These are phyloP conservation scores for Combretum micranthum DNA, from an alignment of 345 rosid species.

Conservation along the genomic window DNA sequence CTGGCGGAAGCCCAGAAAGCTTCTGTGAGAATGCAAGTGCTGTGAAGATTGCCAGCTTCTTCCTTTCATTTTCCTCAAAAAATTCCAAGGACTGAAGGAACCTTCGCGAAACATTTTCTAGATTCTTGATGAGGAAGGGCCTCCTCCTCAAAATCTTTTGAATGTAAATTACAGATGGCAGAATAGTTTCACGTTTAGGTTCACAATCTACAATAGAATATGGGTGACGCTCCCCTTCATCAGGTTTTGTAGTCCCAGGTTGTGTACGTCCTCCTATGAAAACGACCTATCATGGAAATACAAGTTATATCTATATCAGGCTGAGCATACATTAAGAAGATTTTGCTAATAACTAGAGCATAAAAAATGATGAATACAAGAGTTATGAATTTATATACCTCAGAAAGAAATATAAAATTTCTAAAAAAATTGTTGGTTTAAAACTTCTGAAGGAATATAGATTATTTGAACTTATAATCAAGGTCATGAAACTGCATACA, in stretches of 20 bases:
- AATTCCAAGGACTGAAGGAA: constrained; percentile 94
- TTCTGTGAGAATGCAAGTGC: constrained; percentile 98
- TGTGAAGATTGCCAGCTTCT: constrained; percentile 95
- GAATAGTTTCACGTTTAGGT: constrained; percentile 66
- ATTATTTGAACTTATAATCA: no score
- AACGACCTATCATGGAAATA: constrained; percentile 42
- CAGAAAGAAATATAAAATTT: no score
- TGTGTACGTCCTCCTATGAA: constrained; percentile 98
- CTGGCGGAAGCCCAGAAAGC: constrained; percentile 94
- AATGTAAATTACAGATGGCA: constrained; percentile 81
- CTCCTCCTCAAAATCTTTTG: constrained; percentile 85
- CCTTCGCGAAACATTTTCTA: constrained; percentile 88
- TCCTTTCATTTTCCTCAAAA: constrained; percentile 95
- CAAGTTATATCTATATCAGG: not conserved
- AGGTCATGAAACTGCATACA: no score
- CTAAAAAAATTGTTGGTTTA: no score
- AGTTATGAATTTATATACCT: no score
- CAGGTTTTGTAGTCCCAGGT: constrained; percentile 93
- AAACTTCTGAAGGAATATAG: no score
- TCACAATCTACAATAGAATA: constrained; percentile 87
- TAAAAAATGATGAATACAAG: not conserved
- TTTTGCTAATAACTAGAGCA: not conserved
- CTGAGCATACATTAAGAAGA: no score
- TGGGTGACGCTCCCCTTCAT: constrained; percentile 96
- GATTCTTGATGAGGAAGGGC: constrained; percentile 95